phyloP scores from a whole-genome alignment of 2,329 filamentous ascomycete species.

The Ophiostoma triangulosporum region DNA sequence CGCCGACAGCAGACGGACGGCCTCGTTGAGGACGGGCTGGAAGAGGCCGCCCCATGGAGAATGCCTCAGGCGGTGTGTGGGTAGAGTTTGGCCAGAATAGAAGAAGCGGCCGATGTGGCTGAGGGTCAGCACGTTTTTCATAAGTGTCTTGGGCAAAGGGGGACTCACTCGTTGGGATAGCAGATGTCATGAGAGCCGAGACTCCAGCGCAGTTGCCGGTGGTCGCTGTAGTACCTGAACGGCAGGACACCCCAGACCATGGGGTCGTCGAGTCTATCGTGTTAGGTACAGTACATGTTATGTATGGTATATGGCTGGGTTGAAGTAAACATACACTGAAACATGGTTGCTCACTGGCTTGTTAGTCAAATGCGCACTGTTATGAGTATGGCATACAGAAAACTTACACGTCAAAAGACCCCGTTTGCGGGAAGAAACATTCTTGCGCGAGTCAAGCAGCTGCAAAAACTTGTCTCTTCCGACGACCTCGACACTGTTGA shows the following conservation, averaged over 20 bases:
- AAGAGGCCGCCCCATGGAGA: conserved; percentile 73
- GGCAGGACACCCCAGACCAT: conserved; percentile 87
- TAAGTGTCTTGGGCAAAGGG: not conserved
- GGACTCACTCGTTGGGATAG: conserved; percentile 64
- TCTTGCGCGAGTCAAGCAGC: conserved; percentile 58
- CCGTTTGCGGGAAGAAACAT: conserved; percentile 51
- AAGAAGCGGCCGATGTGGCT: conserved; percentile 70
- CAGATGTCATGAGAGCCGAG: conserved; percentile 92
- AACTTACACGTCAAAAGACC: conserved; percentile 69
- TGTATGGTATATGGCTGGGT: no score
- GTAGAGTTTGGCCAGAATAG: conserved; percentile 75
- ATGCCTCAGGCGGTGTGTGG: conserved; percentile 70
- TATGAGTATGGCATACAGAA: not conserved
- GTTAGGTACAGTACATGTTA: not conserved
- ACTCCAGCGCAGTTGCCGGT: conserved; percentile 71
- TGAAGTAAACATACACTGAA: conserved; percentile 71
- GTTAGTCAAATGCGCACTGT: not conserved
- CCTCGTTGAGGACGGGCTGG: conserved; percentile 77
- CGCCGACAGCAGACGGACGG: conserved; percentile 66
- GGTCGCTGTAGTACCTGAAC: conserved; percentile 54
- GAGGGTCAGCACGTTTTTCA: not conserved
- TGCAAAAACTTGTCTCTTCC: conserved; percentile 65
- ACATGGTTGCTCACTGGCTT: conserved; percentile 69
- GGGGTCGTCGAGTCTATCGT: conserved; percentile 73
- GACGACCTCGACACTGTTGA: conserved; percentile 63